Evolutionary conservation across 495 filamentous ascomycete species (phyloP), one percentile per base, ranked within the genome.

Genomic region (Staphylotrichum tortipilum): DNA sequence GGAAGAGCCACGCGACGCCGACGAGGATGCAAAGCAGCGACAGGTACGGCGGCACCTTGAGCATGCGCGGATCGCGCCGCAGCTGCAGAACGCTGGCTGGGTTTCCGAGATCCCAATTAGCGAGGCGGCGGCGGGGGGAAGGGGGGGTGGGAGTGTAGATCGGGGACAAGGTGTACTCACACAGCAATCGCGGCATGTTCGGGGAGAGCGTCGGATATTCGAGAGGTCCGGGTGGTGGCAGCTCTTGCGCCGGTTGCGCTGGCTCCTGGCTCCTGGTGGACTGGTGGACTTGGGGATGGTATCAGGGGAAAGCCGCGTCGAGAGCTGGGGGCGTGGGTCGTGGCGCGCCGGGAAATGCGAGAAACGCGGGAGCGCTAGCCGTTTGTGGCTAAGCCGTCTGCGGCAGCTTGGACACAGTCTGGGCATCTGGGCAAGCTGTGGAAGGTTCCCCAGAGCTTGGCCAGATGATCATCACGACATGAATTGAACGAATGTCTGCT

Each of bases 1-100:
- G 76, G 30, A 95, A 80, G 12, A 98, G 81, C 89, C 89, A 97
- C 56, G 78, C 77, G n/a, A 94, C 80, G 42, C 92, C 92, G 61
- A 95, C 78, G 29, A 94, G 44, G 55, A 96, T 81, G 67, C 84
- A 95, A n/a, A 94, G 66, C 38, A 88, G 74, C 17, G 92, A 97
- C 9, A 97, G 67, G 72, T 85, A 88, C 8, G 86, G 85, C 39
- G 88, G 84, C 29, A 88, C 64, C 67, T 83, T 82, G 49, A 86
- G 79, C 38, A 89, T 65, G 47, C 81, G 74, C 47, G 82, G 77
- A 61, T 88, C 81, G 68, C 77, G 76, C 59, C 82, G 78, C 49
- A 88, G 66, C 44, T 64, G 64, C 53, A 72, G 52, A 40, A 61
- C 64, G 51, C 74, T 72, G 45, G 75, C 77, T 79, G 54, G 7